Conservation (phyloP, 257 asterid genomes). For the Solanum peruvianum region DNA sequence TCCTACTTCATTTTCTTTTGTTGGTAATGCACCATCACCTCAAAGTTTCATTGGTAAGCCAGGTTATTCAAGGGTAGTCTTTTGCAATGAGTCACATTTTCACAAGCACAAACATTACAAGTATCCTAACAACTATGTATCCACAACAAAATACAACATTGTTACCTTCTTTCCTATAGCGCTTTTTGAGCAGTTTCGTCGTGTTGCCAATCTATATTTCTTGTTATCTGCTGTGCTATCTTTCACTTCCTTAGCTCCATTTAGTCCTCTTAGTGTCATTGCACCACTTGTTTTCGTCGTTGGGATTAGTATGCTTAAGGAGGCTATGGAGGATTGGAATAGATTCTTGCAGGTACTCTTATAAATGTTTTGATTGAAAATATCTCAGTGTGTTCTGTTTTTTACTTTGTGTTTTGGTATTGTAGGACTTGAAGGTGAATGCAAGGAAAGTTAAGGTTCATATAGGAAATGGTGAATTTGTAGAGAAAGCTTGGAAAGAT, state of each 20-base stretch:
- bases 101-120: conserved; percentile 56
- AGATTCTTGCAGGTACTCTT: conserved; percentile 39
- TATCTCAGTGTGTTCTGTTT: background rate
- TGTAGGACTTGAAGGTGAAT: conserved; percentile 83
- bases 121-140: conserved; percentile 59
- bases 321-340: conserved; percentile 90
- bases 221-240: conserved; percentile 80
- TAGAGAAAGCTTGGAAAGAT: conserved; percentile 72
- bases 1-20: background rate
- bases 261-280: conserved; percentile 59
- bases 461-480: conserved; percentile 54
- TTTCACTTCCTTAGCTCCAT: conserved; percentile 67
- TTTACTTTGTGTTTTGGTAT: background rate
- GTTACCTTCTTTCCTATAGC: conserved; percentile 85
- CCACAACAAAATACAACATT: conserved; percentile 87
- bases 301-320: conserved; percentile 95
- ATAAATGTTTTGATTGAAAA: background rate
- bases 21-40: conserved; percentile 18
- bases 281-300: conserved; percentile 83
- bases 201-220: conserved; percentile 90
- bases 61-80: conserved; percentile 70
- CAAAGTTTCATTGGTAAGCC: conserved; percentile 23
- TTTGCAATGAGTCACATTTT: conserved; percentile 65
- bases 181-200: conserved; percentile 80
- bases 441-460: conserved; percentile 54